Base-by-base conservation (phyloP, 2,329 filamentous ascomycete genomes). In the Tolypocladium ophioglossoides region DNA sequence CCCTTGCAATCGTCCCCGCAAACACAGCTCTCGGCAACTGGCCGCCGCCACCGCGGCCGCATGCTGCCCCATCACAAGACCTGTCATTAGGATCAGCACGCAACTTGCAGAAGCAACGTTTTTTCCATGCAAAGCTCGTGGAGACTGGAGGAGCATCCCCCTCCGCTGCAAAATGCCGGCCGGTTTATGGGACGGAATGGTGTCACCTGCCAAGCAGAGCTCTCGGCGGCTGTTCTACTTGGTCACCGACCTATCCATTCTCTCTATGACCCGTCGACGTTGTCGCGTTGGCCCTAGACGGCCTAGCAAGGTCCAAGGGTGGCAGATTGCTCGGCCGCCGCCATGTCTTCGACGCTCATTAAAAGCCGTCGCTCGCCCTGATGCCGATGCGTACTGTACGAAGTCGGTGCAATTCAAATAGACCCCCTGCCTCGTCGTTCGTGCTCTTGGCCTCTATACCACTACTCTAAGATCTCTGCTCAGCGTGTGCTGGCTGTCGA, bases 161-260 rank as follows among this genome's bases (percentile, higher is more conserved):
- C 7, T 30, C 24, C 27, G 16, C 27, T 32, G 44, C 44, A 32
- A 30, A 24, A 11, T 32, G 44, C 24, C 27, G 24, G 44, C 44
- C 18, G 7, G 16, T 32, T 12, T 2, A 32, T 32, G 24, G 10
- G 5, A 32, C 44, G 27, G 12, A 4, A 16, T 14, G n/a, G 20
- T 53, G 56, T 46, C 52, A 56, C 56, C 52, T 58, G 52, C 56
- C 56, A 41, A 46, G 50, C 48, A 48, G 35, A 53, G 37, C 20
- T 16, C 38, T 50, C n/a, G 49, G 35, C 50, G 27, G 22, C 18
- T 39, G 38, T 11, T 10, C n/a, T 39, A 11, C 37, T 37, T 11
- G n/a, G 9, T 39, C 38, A 20, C 8, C 22, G 9, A 14, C n/a
- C 32, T 12, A 7, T n/a, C 27, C 24, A 32, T 4, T 16, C 8